These are phyloP conservation scores for Alliaria petiolata DNA, from an alignment of 345 rosid genomes.

Conservation along the genomic window DNA sequence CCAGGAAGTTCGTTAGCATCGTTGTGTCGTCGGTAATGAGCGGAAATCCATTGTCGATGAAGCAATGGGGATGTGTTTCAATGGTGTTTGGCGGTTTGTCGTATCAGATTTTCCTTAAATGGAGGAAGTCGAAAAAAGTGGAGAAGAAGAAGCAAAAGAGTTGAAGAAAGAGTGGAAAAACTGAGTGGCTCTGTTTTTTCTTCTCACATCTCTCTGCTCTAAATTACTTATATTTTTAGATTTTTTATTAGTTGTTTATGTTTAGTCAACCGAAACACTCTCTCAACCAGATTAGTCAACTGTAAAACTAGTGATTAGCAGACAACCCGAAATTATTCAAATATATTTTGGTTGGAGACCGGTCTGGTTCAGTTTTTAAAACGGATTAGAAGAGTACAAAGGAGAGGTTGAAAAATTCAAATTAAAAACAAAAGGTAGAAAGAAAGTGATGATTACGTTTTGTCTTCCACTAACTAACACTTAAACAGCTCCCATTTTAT, in stretches of 20 bases:
- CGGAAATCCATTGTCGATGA: conserved; percentile 78
- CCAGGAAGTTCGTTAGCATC: conserved; percentile 89
- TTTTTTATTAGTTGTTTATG: neutral
- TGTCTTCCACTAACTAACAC: conserved; percentile 35
- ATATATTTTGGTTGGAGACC: neutral
- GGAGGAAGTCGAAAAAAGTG: conserved; percentile 70
- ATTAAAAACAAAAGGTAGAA: conserved; percentile 6
- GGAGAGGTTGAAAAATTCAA: conserved; percentile 17
- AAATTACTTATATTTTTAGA: neutral
- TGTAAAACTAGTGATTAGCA: conserved; percentile 14
- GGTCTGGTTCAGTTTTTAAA: neutral
- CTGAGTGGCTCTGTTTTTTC: conserved; percentile 13
- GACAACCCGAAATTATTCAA: neutral
- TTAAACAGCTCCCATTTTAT: neutral
- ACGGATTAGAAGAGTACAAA: conserved; percentile 9
- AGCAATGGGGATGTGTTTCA: conserved; percentile 86
- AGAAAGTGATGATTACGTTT: conserved; percentile 34
- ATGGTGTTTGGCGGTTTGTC: conserved; percentile 96
- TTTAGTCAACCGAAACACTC: neutral
- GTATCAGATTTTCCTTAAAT: conserved; percentile 88
- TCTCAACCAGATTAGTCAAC: conserved; percentile 6
- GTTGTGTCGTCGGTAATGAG: conserved; percentile 84
- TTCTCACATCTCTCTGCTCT: neutral
- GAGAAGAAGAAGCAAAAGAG: conserved; percentile 74
- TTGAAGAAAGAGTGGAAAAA: conserved; percentile 29